A percentile compares a stretch with the other conserved stretches of the same genome.
These are phyloP conservation scores for Truncatella angustata DNA, from an alignment of 2,329 filamentous ascomycete genomes.

Conservation along the genomic window DNA sequence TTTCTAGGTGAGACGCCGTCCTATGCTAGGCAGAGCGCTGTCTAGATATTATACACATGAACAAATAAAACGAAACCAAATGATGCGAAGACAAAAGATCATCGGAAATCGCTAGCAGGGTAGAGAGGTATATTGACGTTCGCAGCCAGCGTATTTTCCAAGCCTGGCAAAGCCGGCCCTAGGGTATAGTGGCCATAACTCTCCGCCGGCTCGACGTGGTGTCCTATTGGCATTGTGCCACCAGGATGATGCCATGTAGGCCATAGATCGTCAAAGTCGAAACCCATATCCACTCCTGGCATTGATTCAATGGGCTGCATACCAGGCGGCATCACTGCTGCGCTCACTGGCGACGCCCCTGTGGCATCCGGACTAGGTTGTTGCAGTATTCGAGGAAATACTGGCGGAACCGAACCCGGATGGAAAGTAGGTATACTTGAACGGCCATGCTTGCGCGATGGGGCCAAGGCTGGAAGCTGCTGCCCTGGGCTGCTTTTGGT, in stretches of 20 bases:
- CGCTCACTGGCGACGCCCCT: constrained; percentile 19
- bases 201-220: constrained; percentile 14
- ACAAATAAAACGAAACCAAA: background rate
- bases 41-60: background rate
- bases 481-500: constrained; percentile 13
- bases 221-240: background rate
- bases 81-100: background rate
- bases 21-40: too few relatives aligned
- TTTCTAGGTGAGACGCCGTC: too few relatives aligned
- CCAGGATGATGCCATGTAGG: constrained; percentile 17
- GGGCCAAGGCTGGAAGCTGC: constrained; percentile 11
- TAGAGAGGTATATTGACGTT: constrained; percentile 15
- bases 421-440: constrained; percentile 9
- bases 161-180: constrained; percentile 13
- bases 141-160: constrained; percentile 13
- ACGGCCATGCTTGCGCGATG: constrained; percentile 17
- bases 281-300: constrained; percentile 29
- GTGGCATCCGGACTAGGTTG: constrained; percentile 30
- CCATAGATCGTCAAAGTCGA: constrained; percentile 37
- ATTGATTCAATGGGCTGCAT: constrained; percentile 21
- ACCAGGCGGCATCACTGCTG: constrained; percentile 17
- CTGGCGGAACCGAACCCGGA: constrained; percentile 15
- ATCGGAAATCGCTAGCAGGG: constrained; percentile 19
- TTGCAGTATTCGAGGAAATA: constrained; percentile 25
- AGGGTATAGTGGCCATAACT: constrained; percentile 18